Evolutionary conservation across 163 green algal species (phyloP).

Genomic region (Chlorella variabilis): DNA sequence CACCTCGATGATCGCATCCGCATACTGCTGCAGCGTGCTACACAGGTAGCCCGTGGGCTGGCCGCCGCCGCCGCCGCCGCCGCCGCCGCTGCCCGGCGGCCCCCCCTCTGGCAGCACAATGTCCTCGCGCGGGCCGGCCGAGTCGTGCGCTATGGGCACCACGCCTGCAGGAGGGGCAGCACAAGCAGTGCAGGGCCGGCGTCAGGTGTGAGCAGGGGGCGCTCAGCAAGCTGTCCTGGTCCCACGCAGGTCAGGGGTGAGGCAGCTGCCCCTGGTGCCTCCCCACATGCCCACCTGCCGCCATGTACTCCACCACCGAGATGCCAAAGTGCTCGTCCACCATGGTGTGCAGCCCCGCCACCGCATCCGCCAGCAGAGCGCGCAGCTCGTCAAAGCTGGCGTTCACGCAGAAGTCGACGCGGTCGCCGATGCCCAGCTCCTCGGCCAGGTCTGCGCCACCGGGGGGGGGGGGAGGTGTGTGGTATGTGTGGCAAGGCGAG

Average conservation of each 20-base stretch:
- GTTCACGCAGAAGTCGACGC: constrained; percentile 80
- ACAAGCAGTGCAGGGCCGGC: too few species aligned
- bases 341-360: constrained; percentile 97
- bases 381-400: constrained; percentile 76
- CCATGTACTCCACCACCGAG: constrained; percentile 99
- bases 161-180: constrained; percentile 68
- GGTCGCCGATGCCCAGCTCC: constrained; percentile 66
- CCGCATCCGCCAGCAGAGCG: constrained; percentile 79
- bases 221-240: too few species aligned
- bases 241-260: too few species aligned
- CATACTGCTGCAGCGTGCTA: constrained; percentile 76
- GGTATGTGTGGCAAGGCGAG: not conserved
- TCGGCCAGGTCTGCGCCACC: constrained; percentile 46
- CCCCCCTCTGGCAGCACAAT: constrained; percentile 71
- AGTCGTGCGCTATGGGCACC: constrained; percentile 92
- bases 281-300: constrained; percentile 63
- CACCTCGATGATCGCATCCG: constrained; percentile 75
- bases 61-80: not conserved
- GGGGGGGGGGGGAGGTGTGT: not conserved
- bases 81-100: too few species aligned
- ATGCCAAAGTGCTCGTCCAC: constrained; percentile 99
- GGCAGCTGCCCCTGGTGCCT: too few species aligned
- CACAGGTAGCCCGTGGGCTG: constrained; percentile 76
- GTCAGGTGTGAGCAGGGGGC: not conserved
- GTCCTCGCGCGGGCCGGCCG: constrained; percentile 82